These are phyloP conservation scores for Babjeviella inositovora DNA, from an alignment of 805 yeast species.

Conservation along the genomic window DNA sequence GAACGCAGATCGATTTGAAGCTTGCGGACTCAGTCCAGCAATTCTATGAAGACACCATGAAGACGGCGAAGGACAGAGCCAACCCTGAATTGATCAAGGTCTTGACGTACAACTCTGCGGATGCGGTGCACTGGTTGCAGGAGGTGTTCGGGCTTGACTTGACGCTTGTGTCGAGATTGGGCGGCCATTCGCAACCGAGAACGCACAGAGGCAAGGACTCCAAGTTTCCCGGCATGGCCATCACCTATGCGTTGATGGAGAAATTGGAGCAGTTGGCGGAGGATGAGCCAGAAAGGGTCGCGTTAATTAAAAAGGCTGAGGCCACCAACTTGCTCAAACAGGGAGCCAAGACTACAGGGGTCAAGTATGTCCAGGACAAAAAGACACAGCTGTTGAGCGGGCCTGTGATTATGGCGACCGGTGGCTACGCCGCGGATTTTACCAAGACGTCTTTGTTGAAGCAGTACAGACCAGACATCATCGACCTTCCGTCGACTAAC, in stretches of 20 bases:
- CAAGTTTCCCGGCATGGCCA: conserved; percentile 51
- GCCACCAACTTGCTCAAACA: conserved; percentile 24
- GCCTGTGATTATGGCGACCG: conserved; percentile 35
- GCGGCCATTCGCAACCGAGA: conserved; percentile 71
- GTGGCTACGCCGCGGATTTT: conserved; percentile 34
- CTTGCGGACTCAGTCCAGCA: conserved; percentile 40
- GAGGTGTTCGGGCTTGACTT: conserved; percentile 44
- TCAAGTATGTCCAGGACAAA: no score
- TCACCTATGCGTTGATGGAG: conserved; percentile 35
- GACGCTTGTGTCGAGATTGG: conserved; percentile 56
- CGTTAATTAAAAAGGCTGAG: conserved; percentile 19
- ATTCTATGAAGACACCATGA: conserved; percentile 51
- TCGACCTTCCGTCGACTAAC: conserved; percentile 35
- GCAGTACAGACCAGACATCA: conserved; percentile 27
- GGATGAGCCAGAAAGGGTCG: conserved; percentile 21
- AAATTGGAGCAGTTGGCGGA: conserved; percentile 27
- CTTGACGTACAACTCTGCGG: conserved; percentile 42
- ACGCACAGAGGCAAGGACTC: conserved; percentile 69
- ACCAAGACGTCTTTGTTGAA: conserved; percentile 15
- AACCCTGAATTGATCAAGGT: conserved; percentile 40
- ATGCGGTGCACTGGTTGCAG: conserved; percentile 64
- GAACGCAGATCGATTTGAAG: conserved; percentile 32
- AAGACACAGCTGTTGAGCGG: conserved; percentile 8
- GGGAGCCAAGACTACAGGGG: conserved; percentile 11
- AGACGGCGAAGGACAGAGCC: conserved; percentile 49